Evolutionary conservation across 805 yeast genomes (phyloP).

Genomic region (Starmerella powellii): DNA sequence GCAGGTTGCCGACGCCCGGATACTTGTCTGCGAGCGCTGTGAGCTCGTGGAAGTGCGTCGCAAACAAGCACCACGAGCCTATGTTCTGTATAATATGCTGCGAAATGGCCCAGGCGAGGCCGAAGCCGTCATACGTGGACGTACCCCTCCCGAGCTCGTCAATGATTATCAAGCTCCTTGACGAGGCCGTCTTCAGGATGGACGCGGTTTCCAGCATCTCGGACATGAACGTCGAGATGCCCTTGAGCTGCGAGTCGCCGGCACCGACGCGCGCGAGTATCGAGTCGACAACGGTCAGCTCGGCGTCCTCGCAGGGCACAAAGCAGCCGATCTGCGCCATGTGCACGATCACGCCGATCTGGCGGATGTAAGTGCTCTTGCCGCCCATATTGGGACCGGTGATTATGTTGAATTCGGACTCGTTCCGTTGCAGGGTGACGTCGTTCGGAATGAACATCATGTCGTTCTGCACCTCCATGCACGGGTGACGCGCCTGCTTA

Average conservation of each 20-base stretch:
- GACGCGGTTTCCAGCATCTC: conserved; percentile 93
- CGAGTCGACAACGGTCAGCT: conserved; percentile 76
- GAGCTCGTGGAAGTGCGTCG: conserved; percentile 95
- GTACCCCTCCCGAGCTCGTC: conserved; percentile 97
- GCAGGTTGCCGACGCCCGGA: conserved; percentile 60
- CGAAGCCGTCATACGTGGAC: conserved; percentile 90
- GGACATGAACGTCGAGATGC: conserved; percentile 91
- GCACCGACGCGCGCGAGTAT: conserved; percentile 97
- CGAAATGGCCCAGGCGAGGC: conserved; percentile 92
- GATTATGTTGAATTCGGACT: conserved; percentile 63
- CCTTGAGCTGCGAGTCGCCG: conserved; percentile 93
- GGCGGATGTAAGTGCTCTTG: conserved; percentile 68
- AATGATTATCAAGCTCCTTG: conserved; percentile 68
- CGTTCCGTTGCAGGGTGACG: conserved; percentile 46
- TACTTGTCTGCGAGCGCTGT: conserved; percentile 60
- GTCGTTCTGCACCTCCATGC: conserved; percentile 85
- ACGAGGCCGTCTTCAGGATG: conserved; percentile 66
- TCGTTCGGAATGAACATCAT: conserved; percentile 86
- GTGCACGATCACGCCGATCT: conserved; percentile 55
- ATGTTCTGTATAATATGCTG: conserved; percentile 65
- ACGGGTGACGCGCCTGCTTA: conserved; percentile 83
- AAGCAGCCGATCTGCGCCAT: conserved; percentile 71
- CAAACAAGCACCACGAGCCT: conserved; percentile 74
- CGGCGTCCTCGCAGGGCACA: conserved; percentile 68
- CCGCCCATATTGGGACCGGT: conserved; percentile 92